Evolutionary conservation across 2,329 filamentous ascomycete species (phyloP).

Genomic region (Microdochium nivale): DNA sequence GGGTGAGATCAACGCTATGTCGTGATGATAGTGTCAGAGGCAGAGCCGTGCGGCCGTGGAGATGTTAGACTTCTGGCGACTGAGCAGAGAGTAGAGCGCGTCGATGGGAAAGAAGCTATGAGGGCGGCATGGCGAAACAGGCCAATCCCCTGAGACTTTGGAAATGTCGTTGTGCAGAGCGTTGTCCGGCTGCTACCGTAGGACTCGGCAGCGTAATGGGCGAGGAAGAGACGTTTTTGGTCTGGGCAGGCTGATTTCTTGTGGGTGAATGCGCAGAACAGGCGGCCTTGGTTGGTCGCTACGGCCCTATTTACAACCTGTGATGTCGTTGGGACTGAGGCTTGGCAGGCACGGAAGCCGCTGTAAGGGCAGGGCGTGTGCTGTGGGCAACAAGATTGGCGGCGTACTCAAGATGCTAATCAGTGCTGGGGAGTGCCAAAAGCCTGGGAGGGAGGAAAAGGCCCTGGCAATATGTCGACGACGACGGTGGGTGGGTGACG

Average conservation of each 20-base stretch:
- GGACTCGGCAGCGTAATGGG: too few species aligned
- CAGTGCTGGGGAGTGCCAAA: neutral
- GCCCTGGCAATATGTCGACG: neutral
- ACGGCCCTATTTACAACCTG: neutral
- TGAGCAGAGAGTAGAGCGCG: neutral
- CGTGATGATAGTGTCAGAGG: neutral
- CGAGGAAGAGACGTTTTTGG: too few species aligned
- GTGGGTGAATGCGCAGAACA: too few species aligned
- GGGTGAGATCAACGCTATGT: neutral
- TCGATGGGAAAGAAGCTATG: neutral
- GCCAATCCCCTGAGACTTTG: neutral
- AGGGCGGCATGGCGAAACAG: neutral
- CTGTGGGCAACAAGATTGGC: neutral
- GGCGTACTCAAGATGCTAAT: neutral
- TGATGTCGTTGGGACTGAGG: neutral
- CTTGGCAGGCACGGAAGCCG: neutral
- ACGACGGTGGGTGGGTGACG: neutral
- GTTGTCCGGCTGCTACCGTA: neutral
- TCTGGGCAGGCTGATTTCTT: too few species aligned
- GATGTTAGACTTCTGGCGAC: neutral
- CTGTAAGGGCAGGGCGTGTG: neutral
- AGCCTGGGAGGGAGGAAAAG: neutral
- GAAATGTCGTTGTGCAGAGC: neutral
- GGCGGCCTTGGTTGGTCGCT: neutral
- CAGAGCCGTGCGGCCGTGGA: neutral